These are phyloP conservation scores for Pichia deserticola DNA, from an alignment of 805 yeast species.

Conservation along the genomic window DNA sequence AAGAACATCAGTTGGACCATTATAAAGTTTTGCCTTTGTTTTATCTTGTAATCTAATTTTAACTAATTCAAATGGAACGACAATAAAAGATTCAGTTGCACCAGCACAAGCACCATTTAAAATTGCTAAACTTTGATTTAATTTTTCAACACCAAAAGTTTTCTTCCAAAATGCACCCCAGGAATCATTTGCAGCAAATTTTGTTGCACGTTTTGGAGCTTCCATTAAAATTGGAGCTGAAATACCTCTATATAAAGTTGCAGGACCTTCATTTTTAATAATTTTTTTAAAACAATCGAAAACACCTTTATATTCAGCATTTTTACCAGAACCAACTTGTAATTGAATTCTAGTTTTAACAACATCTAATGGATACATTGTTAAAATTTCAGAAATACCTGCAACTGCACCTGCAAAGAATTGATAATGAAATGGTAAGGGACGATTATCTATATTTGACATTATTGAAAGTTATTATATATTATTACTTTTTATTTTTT, in stretches of 20 bases:
- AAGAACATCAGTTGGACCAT: constrained; percentile 78
- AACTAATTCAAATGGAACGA: constrained; percentile 94
- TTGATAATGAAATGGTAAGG: constrained; percentile 89
- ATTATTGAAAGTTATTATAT: neutral
- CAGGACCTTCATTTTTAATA: constrained; percentile 75
- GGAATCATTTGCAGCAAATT: constrained; percentile 96
- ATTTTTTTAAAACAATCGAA: constrained; percentile 79
- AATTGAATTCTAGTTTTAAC: constrained; percentile 95
- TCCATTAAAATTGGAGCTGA: constrained; percentile 97
- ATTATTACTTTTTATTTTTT: neutral
- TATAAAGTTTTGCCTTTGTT: constrained; percentile 49
- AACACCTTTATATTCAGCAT: constrained; percentile 74
- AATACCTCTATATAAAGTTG: constrained; percentile 86
- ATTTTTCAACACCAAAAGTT: constrained; percentile 56
- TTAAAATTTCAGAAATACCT: constrained; percentile 91
- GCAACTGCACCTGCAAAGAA: constrained; percentile 90
- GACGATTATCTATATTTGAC: constrained; percentile 21
- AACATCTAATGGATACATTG: constrained; percentile 95
- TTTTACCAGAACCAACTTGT: constrained; percentile 48
- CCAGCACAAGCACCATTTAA: constrained; percentile 98
- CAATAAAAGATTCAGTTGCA: constrained; percentile 92
- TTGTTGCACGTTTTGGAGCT: constrained; percentile 98
- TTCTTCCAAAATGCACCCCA: constrained; percentile 81
- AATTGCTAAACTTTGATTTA: constrained; percentile 79
- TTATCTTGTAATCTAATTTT: constrained; percentile 93